Evolutionary conservation across 176 grass and related monocot genomes (phyloP), one percentile per base, ranked within the genome.

Genomic region (Ananas comosus): DNA sequence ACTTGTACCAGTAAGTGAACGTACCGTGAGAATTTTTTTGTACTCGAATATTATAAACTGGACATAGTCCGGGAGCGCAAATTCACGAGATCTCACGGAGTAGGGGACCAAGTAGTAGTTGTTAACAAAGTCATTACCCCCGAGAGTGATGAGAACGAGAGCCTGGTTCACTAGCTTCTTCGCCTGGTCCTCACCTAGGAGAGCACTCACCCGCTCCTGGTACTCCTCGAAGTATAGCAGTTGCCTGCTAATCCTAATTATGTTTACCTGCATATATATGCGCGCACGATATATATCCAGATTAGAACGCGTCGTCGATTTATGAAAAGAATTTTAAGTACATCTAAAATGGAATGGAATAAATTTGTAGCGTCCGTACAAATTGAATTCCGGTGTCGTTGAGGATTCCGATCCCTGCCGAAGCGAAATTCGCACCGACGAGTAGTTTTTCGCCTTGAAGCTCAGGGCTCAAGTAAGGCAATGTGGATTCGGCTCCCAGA

Each of bases 331-430:
- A 4, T n/a, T 4, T n/a, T n/a, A n/a, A n/a, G n/a, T n/a, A n/a
- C n/a, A n/a, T n/a, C n/a, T n/a, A n/a, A n/a, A n/a, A n/a, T n/a
- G n/a, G n/a, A 23, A 27, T 23, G 22, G 47, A 24, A 50, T 48
- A 12, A 63, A 22, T 56, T 14, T 16, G 3, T 4, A 11, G 0
- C 6, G 19, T 9, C 29, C 84, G 52, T 70, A 91, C 93, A 16
- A 97, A 97, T 72, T 97, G 93, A 54, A 92, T 80, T 48, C 93
- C 93, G 0, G 93, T 97, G 79, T 97, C 93, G 51, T 97, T 92
- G 65, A 97, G 93, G 65, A 97, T 97, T 53, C 93, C 93, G 27
- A 92, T 79, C 54, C 93, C 93, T 3, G 93, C 93, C 0, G 93
- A 97, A 51, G 93, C 93, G 70, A 97, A 97, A 78, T 97, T 97